phyloP scores from a whole-genome alignment of 2,329 filamentous ascomycete species.

The Venturiaceae sp. region DNA sequence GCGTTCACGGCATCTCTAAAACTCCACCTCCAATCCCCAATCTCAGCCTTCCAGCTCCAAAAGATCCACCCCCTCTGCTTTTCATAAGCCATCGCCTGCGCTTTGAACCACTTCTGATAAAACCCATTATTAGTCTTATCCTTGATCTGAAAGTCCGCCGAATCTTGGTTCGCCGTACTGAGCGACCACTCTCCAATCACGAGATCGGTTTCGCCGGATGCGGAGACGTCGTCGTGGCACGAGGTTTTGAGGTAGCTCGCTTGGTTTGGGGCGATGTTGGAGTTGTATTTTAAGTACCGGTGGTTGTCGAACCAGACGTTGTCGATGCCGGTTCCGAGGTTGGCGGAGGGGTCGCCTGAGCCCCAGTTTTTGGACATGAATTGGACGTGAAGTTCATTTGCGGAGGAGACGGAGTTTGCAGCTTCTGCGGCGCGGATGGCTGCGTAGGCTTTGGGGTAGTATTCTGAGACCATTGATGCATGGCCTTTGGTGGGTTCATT shows the following conservation, averaged over 20 bases:
- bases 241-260: slow-evolving; percentile 37
- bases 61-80: slow-evolving; percentile 46
- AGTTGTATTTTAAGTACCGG: slow-evolving; percentile 48
- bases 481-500: slow-evolving; percentile 44
- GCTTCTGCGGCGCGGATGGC: slow-evolving; percentile 40
- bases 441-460: slow-evolving; percentile 38
- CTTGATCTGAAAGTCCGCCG: slow-evolving; percentile 30
- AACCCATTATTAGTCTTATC: slow-evolving; percentile 30
- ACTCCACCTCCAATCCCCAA: slow-evolving; percentile 41
- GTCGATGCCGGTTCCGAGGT: slow-evolving; percentile 29
- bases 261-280: slow-evolving; percentile 32
- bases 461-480: slow-evolving; percentile 19
- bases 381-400: slow-evolving; percentile 43
- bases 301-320: slow-evolving; percentile 48
- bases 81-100: slow-evolving; percentile 47
- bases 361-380: slow-evolving; percentile 46
- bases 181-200: slow-evolving; percentile 50
- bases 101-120: slow-evolving; percentile 48
- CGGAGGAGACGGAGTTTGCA: slow-evolving; percentile 29
- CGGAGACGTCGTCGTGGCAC: slow-evolving; percentile 16
- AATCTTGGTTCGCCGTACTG: slow-evolving; percentile 39
- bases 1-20: slow-evolving; percentile 34
- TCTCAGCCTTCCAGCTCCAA: slow-evolving; percentile 49
- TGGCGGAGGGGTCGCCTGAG: slow-evolving; percentile 41
- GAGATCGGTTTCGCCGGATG: slow-evolving; percentile 30